Base-by-base conservation (phyloP, 306 rosid species). In the Mimosa bimucronata region DNA sequence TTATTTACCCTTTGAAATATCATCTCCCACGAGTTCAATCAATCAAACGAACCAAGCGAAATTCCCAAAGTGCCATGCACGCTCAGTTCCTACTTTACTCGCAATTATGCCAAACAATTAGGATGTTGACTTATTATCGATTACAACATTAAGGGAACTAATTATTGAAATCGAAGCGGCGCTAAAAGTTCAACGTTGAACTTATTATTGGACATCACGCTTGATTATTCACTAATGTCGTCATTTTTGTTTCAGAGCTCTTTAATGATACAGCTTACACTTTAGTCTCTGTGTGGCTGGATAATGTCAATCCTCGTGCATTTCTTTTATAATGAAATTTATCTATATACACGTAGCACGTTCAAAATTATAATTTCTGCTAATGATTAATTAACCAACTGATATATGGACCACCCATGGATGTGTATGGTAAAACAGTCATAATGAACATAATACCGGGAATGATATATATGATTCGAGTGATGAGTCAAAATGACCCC, bases 1-100 rank as follows among this genome's bases (percentile, higher is more conserved):
- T 90, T 58, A 86, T 87, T 87, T 82, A 44, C 42, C 62, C 55
- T 21, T 13, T 80, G 82, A 83, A 78, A 46, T 7, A 19, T 41
- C 71, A 58, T 38, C 66, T 38, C 66, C 12, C 18, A 5, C 28
- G 14, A 72, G 25, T 74, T 58, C 42, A 61, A 57, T 65, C 53
- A 60, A 38, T 65, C 53, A 60, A 40, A 74, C 73, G 18, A 9
- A 19, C 55, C 25, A 29, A 23, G 41, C 10, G 15, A 52, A 41
- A 15, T 61, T 64, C 52, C 42, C 34, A 66, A 42, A 79, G 37
- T 18, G 71, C 38, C 61, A 68, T 46, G 19, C 73, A 38, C n/a
- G 19, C 45, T 46, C 74, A 66, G 23, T 52, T 50, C 25, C 6
- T 38, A 44, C 50, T 65, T 80, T 57, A 25, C 41, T 26, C 25